phyloP scores from a whole-genome alignment of 257 asterid genomes.

The Thymus mandschuricus region DNA sequence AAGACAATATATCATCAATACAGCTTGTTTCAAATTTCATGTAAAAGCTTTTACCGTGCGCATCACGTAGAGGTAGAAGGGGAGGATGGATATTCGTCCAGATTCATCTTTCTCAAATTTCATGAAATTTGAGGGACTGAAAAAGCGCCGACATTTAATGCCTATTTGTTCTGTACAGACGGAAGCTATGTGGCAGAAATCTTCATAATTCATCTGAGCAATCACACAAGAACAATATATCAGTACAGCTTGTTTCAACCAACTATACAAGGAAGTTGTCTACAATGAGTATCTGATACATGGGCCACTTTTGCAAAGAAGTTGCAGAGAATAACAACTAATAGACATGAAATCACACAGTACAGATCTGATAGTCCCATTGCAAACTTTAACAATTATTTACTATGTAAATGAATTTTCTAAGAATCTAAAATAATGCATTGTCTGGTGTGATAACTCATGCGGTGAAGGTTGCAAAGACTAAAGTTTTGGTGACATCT shows the following conservation, averaged over 20 bases:
- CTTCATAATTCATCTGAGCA: conserved; percentile 96
- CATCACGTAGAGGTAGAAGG: conserved; percentile 98
- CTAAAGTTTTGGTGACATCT: not conserved
- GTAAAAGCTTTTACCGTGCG: conserved; percentile 70
- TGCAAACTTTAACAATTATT: not conserved
- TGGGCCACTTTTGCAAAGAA: not conserved
- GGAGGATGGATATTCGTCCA: conserved; percentile 95
- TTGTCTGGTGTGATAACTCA: conserved; percentile 1
- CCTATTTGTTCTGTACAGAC: conserved; percentile 99
- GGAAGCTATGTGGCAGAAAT: conserved; percentile 99
- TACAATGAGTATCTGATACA: not conserved
- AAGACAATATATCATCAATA: too few relatives aligned
- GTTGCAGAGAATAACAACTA: conserved; percentile 6
- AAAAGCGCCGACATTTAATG: conserved; percentile 90
- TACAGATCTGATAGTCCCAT: not conserved
- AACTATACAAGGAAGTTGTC: not conserved
- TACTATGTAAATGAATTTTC: not conserved
- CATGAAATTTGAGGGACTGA: conserved; percentile 99
- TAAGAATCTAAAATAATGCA: not conserved
- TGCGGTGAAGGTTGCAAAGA: not conserved
- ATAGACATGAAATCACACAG: conserved; percentile 8
- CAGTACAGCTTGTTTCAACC: conserved; percentile 35
- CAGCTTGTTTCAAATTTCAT: too few relatives aligned
- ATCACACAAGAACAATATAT: conserved; percentile 33
- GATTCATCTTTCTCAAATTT: conserved; percentile 99